A percentile compares a stretch with the other conserved stretches of the same genome.
Evolutionary conservation across 2,329 filamentous ascomycete species (phyloP).

Genomic region (Tolypocladium inflatum): DNA sequence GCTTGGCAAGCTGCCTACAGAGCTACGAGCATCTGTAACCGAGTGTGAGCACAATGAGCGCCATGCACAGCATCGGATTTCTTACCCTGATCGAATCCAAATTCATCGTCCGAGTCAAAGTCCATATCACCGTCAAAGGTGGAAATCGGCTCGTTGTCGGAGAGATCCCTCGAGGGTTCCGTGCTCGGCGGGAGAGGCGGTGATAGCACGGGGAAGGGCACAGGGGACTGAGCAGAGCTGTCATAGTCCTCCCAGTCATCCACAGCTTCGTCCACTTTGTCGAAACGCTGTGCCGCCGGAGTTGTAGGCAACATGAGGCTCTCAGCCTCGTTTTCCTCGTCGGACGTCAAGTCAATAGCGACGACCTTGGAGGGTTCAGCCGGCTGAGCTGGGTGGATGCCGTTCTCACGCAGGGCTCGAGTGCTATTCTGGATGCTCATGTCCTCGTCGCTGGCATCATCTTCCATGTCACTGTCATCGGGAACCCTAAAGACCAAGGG

Average conservation of each 20-base stretch:
- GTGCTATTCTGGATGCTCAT: constrained; percentile 14
- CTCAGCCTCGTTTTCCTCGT: constrained; percentile 9
- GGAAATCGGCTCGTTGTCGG: not conserved
- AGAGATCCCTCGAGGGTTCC: not conserved
- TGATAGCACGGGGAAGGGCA: not conserved
- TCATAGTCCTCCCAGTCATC: not conserved
- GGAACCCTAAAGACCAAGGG: constrained; percentile 30
- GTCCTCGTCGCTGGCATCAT: constrained; percentile 15
- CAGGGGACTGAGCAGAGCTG: not conserved
- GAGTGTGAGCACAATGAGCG: not conserved
- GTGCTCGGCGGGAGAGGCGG: not conserved
- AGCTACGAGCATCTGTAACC: not conserved
- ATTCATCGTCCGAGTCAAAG: not conserved
- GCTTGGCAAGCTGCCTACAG: not conserved
- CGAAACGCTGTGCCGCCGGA: not conserved
- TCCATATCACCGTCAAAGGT: not conserved
- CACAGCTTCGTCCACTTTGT: not conserved
- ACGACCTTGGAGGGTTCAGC: not conserved
- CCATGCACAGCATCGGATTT: too few relatives aligned
- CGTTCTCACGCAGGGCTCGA: constrained; percentile 16
- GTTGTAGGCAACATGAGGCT: not conserved
- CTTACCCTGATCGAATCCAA: not conserved
- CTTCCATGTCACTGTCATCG: constrained; percentile 28
- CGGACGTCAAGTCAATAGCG: constrained; percentile 12
- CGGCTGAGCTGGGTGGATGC: constrained; percentile 14